These are phyloP conservation scores for Neonectria punicea DNA, from an alignment of 2,329 filamentous ascomycete genomes.

Conservation along the genomic window DNA sequence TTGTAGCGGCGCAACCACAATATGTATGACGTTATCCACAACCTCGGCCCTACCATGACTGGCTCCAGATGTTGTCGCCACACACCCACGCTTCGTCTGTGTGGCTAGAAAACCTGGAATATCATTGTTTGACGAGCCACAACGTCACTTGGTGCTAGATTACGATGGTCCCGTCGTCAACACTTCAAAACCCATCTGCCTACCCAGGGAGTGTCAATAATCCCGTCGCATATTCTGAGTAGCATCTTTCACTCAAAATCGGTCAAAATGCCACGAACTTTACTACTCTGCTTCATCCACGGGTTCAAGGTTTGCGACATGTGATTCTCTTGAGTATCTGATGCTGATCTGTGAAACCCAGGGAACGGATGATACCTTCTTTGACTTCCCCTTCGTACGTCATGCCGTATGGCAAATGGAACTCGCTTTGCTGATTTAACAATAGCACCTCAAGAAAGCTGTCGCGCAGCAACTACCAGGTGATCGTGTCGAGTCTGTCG, in stretches of 20 bases:
- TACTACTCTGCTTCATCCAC: conserved; percentile 79
- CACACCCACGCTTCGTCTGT: conserved; percentile 21
- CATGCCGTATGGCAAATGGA: too few species aligned
- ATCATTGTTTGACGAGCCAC: conserved; percentile 10
- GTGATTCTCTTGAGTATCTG: not conserved
- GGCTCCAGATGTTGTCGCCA: conserved; percentile 33
- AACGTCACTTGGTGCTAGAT: conserved; percentile 33
- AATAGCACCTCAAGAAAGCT: conserved; percentile 65
- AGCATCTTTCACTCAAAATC: not conserved
- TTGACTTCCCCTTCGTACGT: conserved; percentile 67
- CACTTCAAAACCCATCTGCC: not conserved
- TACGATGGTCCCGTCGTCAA: not conserved
- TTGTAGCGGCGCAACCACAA: not conserved
- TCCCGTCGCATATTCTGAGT: not conserved
- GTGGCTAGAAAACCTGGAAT: conserved; percentile 42
- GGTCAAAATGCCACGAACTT: conserved; percentile 59
- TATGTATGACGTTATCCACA: conserved; percentile 33
- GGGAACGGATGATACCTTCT: conserved; percentile 77
- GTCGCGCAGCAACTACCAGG: conserved; percentile 69
- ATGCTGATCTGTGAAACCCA: conserved; percentile 42
- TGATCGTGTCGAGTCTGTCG: conserved; percentile 67
- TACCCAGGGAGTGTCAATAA: not conserved
- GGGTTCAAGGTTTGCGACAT: conserved; percentile 66
- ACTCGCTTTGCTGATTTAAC: not conserved
- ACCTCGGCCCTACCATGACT: conserved; percentile 21